Evolutionary conservation across 2,329 filamentous ascomycete genomes (phyloP).

Genomic region (Diaporthe citrichinensis): DNA sequence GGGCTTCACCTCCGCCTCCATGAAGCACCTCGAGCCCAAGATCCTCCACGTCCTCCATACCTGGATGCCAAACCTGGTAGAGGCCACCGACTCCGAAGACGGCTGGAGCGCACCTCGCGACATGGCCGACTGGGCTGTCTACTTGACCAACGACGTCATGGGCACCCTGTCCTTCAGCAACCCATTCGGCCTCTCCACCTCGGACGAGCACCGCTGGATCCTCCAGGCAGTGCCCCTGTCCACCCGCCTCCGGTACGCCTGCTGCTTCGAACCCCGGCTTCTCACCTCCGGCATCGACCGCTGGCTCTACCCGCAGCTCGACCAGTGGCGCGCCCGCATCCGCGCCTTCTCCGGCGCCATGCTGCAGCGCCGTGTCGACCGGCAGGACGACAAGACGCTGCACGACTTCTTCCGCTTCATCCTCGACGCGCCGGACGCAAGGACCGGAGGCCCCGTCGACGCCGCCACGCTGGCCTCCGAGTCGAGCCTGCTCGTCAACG

Average conservation of each 20-base stretch:
- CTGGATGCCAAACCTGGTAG: slow-evolving; percentile 9
- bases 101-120: slow-evolving; percentile 14
- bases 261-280: background rate
- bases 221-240: background rate
- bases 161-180: background rate
- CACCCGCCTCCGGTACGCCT: slow-evolving; percentile 7
- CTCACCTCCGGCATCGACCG: slow-evolving; percentile 12
- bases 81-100: slow-evolving; percentile 2
- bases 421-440: background rate
- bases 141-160: slow-evolving; percentile 7
- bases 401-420: slow-evolving; percentile 23
- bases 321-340: slow-evolving; percentile 5
- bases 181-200: slow-evolving; percentile 16
- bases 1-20: slow-evolving; percentile 11
- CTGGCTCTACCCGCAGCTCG: slow-evolving; percentile 20
- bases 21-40: slow-evolving; percentile 23
- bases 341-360: background rate
- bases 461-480: slow-evolving; percentile 7
- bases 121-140: slow-evolving; percentile 12
- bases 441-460: slow-evolving; percentile 6
- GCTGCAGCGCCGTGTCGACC: slow-evolving; percentile 2
- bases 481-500: slow-evolving; percentile 38
- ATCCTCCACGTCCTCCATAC: slow-evolving; percentile 8
- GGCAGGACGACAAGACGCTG: slow-evolving; percentile 6
- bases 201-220: slow-evolving; percentile 18